These are phyloP conservation scores for Pseudonectria foliicola DNA, from an alignment of 2,329 filamentous ascomycete species.

Conservation along the genomic window DNA sequence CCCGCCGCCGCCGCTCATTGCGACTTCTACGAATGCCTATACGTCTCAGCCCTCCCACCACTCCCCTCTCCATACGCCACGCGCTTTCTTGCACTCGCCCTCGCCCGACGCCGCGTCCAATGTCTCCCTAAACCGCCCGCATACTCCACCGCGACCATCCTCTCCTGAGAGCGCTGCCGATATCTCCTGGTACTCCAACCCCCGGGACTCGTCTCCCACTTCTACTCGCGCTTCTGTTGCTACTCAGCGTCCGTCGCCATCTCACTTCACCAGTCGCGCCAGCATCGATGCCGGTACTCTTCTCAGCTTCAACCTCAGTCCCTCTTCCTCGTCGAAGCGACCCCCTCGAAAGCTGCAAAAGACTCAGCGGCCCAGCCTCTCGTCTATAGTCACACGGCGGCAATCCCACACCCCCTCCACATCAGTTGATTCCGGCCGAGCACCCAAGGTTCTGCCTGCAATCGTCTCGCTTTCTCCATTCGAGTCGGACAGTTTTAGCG, in stretches of 20 bases:
- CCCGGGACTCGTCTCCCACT: constrained; percentile 46
- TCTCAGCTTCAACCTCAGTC: constrained; percentile 16
- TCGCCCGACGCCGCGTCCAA: constrained; percentile 8
- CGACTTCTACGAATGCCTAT: constrained; percentile 12
- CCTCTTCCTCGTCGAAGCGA: constrained; percentile 21
- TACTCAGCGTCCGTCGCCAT: constrained; percentile 24
- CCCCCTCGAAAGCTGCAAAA: constrained; percentile 33
- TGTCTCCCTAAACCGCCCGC: constrained; percentile 3
- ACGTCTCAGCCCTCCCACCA: constrained; percentile 8
- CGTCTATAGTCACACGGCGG: constrained; percentile 11
- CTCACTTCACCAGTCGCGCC: constrained; percentile 33
- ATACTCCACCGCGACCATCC: constrained; percentile 16
- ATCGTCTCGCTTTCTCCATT: constrained; percentile 20
- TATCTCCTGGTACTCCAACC: constrained; percentile 41
- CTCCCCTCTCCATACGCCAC: constrained; percentile 13
- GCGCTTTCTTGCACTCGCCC: neutral
- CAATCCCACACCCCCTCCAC: constrained; percentile 2
- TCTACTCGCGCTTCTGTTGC: constrained; percentile 39
- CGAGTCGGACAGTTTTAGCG: constrained; percentile 14
- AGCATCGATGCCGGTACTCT: constrained; percentile 36
- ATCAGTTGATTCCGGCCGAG: constrained; percentile 8
- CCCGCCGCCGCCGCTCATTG: constrained; percentile 31
- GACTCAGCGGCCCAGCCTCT: constrained; percentile 25
- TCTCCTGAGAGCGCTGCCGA: constrained; percentile 31
- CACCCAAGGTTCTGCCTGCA: constrained; percentile 16